Conservation (phyloP, 2,329 filamentous ascomycete genomes). For the Ophiocordyceps unilateralis region DNA sequence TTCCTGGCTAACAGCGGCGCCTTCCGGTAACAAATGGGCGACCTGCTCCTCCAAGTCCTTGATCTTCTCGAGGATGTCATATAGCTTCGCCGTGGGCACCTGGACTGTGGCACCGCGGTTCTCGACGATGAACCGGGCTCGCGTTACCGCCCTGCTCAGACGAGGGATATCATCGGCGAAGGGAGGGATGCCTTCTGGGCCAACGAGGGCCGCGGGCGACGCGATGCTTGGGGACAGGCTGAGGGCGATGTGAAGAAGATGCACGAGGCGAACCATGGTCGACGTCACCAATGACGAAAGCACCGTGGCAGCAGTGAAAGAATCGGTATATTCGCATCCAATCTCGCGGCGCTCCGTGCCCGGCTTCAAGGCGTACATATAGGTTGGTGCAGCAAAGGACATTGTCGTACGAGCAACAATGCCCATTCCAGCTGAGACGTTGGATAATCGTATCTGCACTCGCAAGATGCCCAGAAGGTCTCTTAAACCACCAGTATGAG, state of each 20-base stretch:
- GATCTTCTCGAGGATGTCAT: conserved; percentile 12
- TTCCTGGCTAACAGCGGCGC: not conserved
- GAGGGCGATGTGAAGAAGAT: conserved; percentile 4
- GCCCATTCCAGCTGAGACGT: not conserved
- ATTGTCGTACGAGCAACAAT: not conserved
- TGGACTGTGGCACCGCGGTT: conserved; percentile 8
- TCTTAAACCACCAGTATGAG: not conserved
- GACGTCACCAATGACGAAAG: not conserved
- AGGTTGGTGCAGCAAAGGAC: not conserved
- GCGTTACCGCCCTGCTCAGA: conserved; percentile 5
- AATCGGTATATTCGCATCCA: not conserved
- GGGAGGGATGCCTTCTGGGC: conserved; percentile 1
- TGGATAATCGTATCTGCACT: not conserved
- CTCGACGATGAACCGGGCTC: conserved; percentile 10
- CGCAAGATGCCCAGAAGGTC: not conserved
- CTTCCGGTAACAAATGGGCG: conserved; percentile 7
- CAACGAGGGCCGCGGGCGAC: not conserved
- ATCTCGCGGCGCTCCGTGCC: not conserved
- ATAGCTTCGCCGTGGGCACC: conserved; percentile 8
- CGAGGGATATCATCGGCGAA: conserved; percentile 4
- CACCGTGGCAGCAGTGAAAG: not conserved
- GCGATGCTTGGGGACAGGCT: conserved; percentile 1
- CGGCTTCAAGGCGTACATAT: not conserved
- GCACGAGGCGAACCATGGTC: conserved; percentile 7
- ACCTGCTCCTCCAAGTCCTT: conserved; percentile 12